Conservation (phyloP, 1,284 basidiomycete species). For the Sphagnurus paluster region DNA sequence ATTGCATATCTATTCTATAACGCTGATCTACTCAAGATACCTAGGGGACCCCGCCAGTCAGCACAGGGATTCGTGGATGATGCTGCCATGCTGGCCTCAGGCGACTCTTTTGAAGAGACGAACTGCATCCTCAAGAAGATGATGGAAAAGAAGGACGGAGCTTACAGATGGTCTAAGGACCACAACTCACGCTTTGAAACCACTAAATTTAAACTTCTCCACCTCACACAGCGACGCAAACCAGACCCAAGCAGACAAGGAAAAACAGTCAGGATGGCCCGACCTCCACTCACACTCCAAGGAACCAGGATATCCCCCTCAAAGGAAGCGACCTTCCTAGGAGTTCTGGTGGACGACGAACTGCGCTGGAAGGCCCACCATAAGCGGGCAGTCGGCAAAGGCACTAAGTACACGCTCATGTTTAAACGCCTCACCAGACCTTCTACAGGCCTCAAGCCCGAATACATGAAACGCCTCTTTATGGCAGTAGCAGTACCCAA, state of each 20-base stretch:
- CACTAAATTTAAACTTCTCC: constrained; percentile 17
- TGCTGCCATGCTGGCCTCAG: not conserved
- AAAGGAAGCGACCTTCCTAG: constrained; percentile 28
- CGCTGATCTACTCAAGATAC: constrained; percentile 18
- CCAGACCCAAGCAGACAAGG: not conserved
- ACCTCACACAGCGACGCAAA: constrained; percentile 5
- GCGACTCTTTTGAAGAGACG: not conserved
- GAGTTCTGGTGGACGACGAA: constrained; percentile 33
- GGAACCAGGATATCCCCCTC: constrained; percentile 9
- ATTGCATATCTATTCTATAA: constrained; percentile 23
- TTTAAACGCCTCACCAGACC: constrained; percentile 23
- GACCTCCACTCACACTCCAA: constrained; percentile 6
- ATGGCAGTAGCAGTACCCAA: constrained; percentile 27
- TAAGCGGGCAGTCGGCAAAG: constrained; percentile 29
- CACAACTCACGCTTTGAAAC: constrained; percentile 22
- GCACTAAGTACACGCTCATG: constrained; percentile 17
- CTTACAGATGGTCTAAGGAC: constrained; percentile 17
- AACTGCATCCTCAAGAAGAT: constrained; percentile 12
- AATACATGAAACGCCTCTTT: constrained; percentile 26
- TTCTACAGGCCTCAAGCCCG: constrained; percentile 20
- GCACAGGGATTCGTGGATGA: constrained; percentile 10
- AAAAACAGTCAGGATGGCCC: not conserved
- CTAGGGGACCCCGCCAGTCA: not conserved
- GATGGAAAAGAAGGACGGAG: constrained; percentile 19
- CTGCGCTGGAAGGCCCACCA: constrained; percentile 34